These are phyloP conservation scores for Tetragonia tetragonoides DNA, from an alignment of 148 eudicot species.

Conservation along the genomic window DNA sequence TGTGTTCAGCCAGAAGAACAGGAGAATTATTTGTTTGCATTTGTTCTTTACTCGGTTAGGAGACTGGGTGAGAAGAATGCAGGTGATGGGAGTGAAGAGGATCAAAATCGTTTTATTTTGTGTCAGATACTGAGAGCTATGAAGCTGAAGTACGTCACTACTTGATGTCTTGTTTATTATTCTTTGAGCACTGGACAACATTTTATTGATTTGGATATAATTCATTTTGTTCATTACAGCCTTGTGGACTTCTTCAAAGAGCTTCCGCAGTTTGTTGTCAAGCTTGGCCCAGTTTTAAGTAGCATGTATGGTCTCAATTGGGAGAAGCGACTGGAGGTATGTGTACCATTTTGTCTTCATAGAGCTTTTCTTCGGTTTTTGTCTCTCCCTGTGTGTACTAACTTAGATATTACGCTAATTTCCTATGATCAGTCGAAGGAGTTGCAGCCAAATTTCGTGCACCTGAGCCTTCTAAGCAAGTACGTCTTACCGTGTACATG, in stretches of 20 bases:
- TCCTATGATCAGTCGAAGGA: constrained; percentile 70
- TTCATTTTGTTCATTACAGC: constrained; percentile 38
- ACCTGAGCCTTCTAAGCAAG: constrained; percentile 88
- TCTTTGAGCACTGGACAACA: background rate
- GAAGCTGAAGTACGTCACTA: constrained; percentile 57
- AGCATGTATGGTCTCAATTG: constrained; percentile 75
- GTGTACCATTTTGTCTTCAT: background rate
- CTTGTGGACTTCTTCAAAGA: constrained; percentile 87
- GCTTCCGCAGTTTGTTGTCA: constrained; percentile 79
- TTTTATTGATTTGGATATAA: background rate
- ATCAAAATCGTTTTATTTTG: constrained; percentile 44
- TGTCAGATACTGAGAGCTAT: constrained; percentile 70
- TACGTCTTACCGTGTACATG: constrained; percentile 33
- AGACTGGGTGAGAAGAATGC: constrained; percentile 40
- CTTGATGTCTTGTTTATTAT: constrained; percentile 9
- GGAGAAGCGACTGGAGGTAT: constrained; percentile 90
- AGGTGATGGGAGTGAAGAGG: constrained; percentile 19
- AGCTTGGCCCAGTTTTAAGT: constrained; percentile 64
- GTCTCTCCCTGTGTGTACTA: background rate
- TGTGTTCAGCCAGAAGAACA: constrained; percentile 64
- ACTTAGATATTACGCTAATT: background rate
- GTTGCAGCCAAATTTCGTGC: constrained; percentile 79
- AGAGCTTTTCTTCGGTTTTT: background rate
- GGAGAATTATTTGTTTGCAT: constrained; percentile 80
- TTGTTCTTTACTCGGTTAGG: constrained; percentile 59